phyloP scores from a whole-genome alignment of 345 rosid genomes.

The Chamaenerion angustifolium region DNA sequence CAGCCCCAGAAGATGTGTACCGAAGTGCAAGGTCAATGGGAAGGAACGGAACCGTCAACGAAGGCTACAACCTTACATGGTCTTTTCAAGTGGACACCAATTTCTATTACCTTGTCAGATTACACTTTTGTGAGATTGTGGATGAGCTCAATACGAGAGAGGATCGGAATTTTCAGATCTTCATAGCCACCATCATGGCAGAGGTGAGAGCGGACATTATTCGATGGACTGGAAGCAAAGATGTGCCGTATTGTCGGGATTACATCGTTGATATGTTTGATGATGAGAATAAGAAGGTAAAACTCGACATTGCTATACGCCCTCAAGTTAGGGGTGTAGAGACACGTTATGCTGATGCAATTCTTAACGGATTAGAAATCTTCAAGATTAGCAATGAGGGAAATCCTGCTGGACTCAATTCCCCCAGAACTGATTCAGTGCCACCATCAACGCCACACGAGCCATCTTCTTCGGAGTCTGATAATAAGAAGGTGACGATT shows the following conservation, averaged over 20 bases:
- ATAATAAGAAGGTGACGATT: background rate
- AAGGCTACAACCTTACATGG: conserved; percentile 24
- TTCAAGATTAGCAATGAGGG: conserved; percentile 18
- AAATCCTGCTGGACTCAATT: conserved; percentile 22
- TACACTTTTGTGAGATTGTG: conserved; percentile 32
- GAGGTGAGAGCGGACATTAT: conserved; percentile 14
- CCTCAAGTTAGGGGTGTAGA: background rate
- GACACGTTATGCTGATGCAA: conserved; percentile 16
- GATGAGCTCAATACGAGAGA: background rate
- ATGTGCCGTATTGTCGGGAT: conserved; percentile 18
- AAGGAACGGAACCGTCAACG: background rate
- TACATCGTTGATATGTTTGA: conserved; percentile 7
- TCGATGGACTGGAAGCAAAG: conserved; percentile 7
- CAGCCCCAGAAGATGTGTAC: conserved; percentile 21
- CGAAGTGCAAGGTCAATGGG: conserved; percentile 24
- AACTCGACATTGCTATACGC: conserved; percentile 16
- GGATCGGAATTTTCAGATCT: conserved; percentile 15
- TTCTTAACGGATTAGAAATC: conserved; percentile 27
- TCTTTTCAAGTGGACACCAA: conserved; percentile 18
- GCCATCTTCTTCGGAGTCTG: background rate
- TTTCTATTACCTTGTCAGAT: conserved; percentile 23
- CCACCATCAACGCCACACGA: background rate
- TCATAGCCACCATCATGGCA: conserved; percentile 13
- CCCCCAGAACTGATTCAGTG: conserved; percentile 12
- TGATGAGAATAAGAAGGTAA: conserved; percentile 2